These are phyloP conservation scores for Filosporella fistucella DNA, from an alignment of 495 filamentous ascomycete species.

Conservation along the genomic window DNA sequence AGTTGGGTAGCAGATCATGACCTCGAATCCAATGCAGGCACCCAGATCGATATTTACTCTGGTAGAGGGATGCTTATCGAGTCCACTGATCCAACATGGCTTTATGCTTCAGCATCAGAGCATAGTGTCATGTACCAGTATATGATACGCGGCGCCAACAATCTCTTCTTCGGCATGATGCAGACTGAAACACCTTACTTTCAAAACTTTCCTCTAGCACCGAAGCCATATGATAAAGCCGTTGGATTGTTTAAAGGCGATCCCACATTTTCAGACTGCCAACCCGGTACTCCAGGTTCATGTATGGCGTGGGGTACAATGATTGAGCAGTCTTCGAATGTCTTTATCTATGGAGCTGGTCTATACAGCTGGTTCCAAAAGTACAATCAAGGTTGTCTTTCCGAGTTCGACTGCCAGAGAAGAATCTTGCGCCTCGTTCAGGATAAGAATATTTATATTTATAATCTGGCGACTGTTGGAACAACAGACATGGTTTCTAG, in stretches of 20 bases:
- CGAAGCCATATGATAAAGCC: slow-evolving; percentile 50
- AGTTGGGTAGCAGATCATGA: too few relatives aligned
- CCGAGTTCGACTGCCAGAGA: slow-evolving; percentile 30
- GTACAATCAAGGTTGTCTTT: slow-evolving; percentile 35
- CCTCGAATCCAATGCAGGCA: slow-evolving; percentile 46
- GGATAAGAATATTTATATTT: not conserved
- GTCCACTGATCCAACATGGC: slow-evolving; percentile 50
- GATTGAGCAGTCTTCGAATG: slow-evolving; percentile 48
- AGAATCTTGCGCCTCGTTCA: slow-evolving; percentile 14
- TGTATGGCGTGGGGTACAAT: slow-evolving; percentile 34
- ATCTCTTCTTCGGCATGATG: slow-evolving; percentile 67
- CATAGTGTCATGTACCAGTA: slow-evolving; percentile 54
- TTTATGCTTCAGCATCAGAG: slow-evolving; percentile 69
- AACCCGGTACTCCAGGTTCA: slow-evolving; percentile 48
- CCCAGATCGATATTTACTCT: slow-evolving; percentile 9
- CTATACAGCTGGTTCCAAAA: slow-evolving; percentile 62
- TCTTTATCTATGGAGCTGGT: slow-evolving; percentile 64
- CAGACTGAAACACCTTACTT: slow-evolving; percentile 80
- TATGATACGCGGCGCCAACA: slow-evolving; percentile 24
- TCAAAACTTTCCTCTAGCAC: slow-evolving; percentile 57
- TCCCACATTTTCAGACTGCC: slow-evolving; percentile 32
- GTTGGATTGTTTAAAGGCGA: not conserved
- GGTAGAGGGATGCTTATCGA: slow-evolving; percentile 38
- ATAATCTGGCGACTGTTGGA: not conserved
- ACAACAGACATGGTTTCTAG: not conserved